A percentile compares a stretch with the other conserved stretches of the same genome.
Evolutionary conservation across 352 stramenopile genomes (phyloP).

Genomic region (Pythium brassicae): DNA sequence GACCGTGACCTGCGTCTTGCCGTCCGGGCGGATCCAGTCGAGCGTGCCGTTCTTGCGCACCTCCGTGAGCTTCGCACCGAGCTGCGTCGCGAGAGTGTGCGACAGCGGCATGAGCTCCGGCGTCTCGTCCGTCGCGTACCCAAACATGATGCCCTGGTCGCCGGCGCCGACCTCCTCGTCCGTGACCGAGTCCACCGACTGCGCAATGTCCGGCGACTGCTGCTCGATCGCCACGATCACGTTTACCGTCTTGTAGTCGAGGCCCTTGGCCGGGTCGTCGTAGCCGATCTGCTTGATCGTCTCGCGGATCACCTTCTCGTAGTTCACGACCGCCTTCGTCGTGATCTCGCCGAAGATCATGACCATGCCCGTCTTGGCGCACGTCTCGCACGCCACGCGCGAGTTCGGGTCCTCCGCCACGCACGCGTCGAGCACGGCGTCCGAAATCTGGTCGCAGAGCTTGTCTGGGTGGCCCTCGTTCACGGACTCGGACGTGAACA

Average conservation of each 20-base stretch:
- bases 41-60: conserved; percentile 98
- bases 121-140: conserved; percentile 98
- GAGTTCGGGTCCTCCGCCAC: conserved; percentile 97
- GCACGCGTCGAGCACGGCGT: conserved; percentile 98
- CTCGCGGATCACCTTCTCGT: conserved; percentile 98
- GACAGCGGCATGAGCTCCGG: conserved; percentile 97
- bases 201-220: conserved; percentile 99
- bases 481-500: conserved; percentile 98
- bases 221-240: conserved; percentile 99
- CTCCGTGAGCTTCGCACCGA: conserved; percentile 96
- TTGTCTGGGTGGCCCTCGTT: conserved; percentile 99
- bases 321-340: conserved; percentile 98
- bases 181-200: conserved; percentile 96
- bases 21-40: conserved; percentile 98
- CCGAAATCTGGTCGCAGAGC: conserved; percentile 98
- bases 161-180: conserved; percentile 97
- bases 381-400: conserved; percentile 98
- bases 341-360: conserved; percentile 99
- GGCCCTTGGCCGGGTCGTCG: conserved; percentile 97
- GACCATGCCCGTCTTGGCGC: conserved; percentile 99
- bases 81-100: conserved; percentile 95
- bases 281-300: conserved; percentile 99
- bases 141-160: conserved; percentile 94
- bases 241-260: conserved; percentile 99
- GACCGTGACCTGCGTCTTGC: conserved; percentile 98